Evolutionary conservation across 176 grass and related monocot species (phyloP).

Genomic region (Dactylis glomerata): DNA sequence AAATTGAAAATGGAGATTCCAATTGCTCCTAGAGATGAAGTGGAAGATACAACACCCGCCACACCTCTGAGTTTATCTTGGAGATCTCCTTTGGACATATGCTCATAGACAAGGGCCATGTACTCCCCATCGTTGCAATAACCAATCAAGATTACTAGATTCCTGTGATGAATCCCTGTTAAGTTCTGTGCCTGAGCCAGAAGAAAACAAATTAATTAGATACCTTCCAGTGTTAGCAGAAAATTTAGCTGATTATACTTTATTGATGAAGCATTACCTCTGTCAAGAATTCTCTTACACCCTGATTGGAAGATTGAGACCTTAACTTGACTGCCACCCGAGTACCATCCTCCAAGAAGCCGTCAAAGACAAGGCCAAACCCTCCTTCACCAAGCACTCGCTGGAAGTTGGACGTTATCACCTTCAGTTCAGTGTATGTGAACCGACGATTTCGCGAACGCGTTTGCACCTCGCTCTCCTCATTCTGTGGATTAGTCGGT

Average conservation of each 20-base stretch:
- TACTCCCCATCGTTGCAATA: slow-evolving; percentile 65
- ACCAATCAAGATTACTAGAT: slow-evolving; percentile 58
- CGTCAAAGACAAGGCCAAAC: slow-evolving; percentile 62
- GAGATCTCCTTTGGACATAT: slow-evolving; percentile 69
- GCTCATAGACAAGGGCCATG: slow-evolving; percentile 68
- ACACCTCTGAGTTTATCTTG: slow-evolving; percentile 51
- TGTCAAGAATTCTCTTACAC: slow-evolving; percentile 51
- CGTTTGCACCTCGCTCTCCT: neutral
- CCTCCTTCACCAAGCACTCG: slow-evolving; percentile 57
- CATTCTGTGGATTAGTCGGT: slow-evolving; percentile 5
- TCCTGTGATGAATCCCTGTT: slow-evolving; percentile 63
- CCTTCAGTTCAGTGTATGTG: slow-evolving; percentile 48
- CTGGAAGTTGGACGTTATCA: slow-evolving; percentile 57
- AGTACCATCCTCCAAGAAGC: slow-evolving; percentile 58
- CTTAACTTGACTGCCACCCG: slow-evolving; percentile 64
- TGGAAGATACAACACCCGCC: too few species aligned
- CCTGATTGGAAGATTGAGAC: slow-evolving; percentile 50
- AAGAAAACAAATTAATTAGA: neutral
- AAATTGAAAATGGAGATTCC: neutral
- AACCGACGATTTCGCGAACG: slow-evolving; percentile 49
- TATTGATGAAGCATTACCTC: slow-evolving; percentile 47
- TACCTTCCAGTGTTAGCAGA: neutral
- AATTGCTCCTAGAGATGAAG: neutral
- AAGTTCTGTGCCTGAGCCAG: slow-evolving; percentile 53
- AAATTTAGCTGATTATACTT: neutral